These are phyloP conservation scores for Didymella lethalis DNA, from an alignment of 2,329 filamentous ascomycete genomes.

Conservation along the genomic window DNA sequence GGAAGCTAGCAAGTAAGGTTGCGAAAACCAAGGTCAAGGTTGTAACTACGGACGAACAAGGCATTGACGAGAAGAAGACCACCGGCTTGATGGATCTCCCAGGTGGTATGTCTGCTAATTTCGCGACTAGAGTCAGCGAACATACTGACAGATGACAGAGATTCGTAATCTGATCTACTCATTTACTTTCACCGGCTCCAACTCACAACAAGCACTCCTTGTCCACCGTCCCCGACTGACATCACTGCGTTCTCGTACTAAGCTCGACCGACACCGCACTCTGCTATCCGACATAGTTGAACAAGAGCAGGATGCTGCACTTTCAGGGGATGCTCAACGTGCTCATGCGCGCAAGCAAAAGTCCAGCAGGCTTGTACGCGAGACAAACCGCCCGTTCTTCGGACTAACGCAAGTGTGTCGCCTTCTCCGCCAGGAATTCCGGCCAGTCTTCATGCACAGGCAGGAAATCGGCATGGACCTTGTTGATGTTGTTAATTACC, in stretches of 20 bases:
- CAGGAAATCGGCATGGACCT: conserved; percentile 44
- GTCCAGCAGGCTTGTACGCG: conserved; percentile 8
- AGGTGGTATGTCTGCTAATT: conserved; percentile 23
- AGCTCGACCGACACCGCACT: conserved; percentile 27
- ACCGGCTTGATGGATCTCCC: conserved; percentile 34
- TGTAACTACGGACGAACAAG: rapidly evolving
- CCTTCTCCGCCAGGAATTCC: conserved; percentile 38
- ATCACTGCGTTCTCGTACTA: conserved; percentile 36
- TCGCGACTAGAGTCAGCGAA: too few species aligned
- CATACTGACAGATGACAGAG: conserved; percentile 24
- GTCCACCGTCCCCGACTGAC: conserved; percentile 37
- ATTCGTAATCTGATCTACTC: conserved; percentile 42
- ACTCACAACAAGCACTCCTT: conserved; percentile 33
- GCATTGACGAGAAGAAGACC: conserved; percentile 1
- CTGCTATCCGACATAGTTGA: conserved; percentile 28
- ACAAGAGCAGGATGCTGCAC: conserved; percentile 19
- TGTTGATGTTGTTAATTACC: conserved; percentile 28
- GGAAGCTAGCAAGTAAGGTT: background rate
- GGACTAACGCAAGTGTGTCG: conserved; percentile 39
- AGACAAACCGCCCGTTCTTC: conserved; percentile 36
- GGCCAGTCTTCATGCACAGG: conserved; percentile 30
- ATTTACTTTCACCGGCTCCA: conserved; percentile 19
- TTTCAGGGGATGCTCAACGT: conserved; percentile 7
- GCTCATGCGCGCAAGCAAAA: conserved; percentile 16
- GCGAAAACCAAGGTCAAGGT: background rate